phyloP scores from a whole-genome alignment of 495 filamentous ascomycete species.

The Tetracladium marchalianum region DNA sequence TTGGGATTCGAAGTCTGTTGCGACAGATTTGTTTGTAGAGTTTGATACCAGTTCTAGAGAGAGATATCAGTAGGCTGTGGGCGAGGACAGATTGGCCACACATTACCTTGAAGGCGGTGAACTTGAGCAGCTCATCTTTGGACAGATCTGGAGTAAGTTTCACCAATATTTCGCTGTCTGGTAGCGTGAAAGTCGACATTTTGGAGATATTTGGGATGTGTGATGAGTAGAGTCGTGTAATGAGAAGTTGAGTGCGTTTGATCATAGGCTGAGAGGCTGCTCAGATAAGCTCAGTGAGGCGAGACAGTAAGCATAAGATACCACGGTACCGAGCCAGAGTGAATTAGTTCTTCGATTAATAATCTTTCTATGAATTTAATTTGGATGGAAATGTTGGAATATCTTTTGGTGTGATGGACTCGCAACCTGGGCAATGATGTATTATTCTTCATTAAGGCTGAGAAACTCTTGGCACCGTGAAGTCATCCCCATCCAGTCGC shows the following conservation, averaged over 20 bases:
- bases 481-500: too few species aligned
- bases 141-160: constrained; percentile 48
- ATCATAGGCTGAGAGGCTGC: background rate
- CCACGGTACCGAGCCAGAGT: background rate
- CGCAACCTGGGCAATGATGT: too few species aligned
- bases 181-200: constrained; percentile 42
- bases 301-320: background rate
- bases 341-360: too few species aligned
- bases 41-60: constrained; percentile 53
- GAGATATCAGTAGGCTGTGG: background rate
- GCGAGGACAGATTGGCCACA: background rate
- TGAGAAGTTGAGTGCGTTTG: background rate
- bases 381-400: too few species aligned
- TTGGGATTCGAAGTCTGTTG: constrained; percentile 41
- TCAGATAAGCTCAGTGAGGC: background rate
- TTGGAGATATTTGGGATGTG: constrained; percentile 14
- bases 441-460: too few species aligned
- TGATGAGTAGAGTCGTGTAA: background rate
- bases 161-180: constrained; percentile 36
- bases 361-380: too few species aligned
- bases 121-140: constrained; percentile 53
- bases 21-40: constrained; percentile 52
- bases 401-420: too few species aligned
- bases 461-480: too few species aligned
- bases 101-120: constrained; percentile 55